phyloP scores from a whole-genome alignment of 257 asterid genomes.

The Forsythia suspensa region DNA sequence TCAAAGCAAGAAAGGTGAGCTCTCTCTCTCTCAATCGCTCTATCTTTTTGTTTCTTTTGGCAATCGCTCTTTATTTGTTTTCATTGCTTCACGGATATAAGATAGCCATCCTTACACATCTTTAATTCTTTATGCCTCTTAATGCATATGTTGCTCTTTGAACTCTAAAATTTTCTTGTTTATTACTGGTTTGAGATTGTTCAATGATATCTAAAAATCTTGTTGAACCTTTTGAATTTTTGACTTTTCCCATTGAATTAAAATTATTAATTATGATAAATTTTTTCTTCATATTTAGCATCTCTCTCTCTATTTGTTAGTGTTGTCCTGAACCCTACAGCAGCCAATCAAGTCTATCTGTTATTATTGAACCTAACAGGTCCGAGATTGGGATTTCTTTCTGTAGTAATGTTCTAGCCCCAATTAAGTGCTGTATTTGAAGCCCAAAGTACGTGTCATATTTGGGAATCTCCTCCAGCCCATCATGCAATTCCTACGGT shows the following conservation, averaged over 20 bases:
- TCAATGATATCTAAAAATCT: background rate
- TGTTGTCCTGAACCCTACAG: background rate
- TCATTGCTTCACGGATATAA: background rate
- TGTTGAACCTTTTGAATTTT: background rate
- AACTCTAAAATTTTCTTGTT: background rate
- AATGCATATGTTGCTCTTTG: background rate
- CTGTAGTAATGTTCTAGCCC: background rate
- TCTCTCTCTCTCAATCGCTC: too few relatives aligned
- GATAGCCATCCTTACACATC: background rate
- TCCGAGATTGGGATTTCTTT: background rate
- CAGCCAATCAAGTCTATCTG: background rate
- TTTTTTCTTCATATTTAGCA: background rate
- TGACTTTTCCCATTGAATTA: background rate
- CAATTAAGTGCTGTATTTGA: background rate
- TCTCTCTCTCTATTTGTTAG: background rate
- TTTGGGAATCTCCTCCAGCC: background rate
- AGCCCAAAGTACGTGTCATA: background rate
- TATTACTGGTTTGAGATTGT: background rate
- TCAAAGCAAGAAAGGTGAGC: too few relatives aligned
- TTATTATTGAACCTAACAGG: background rate
- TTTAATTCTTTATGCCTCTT: too few relatives aligned
- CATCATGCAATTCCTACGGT: background rate
- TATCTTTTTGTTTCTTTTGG: too few relatives aligned
- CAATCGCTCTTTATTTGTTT: background rate
- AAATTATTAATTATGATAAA: background rate